These are phyloP conservation scores for Phytophthora lateralis DNA, from an alignment of 352 stramenopile genomes.

Conservation along the genomic window DNA sequence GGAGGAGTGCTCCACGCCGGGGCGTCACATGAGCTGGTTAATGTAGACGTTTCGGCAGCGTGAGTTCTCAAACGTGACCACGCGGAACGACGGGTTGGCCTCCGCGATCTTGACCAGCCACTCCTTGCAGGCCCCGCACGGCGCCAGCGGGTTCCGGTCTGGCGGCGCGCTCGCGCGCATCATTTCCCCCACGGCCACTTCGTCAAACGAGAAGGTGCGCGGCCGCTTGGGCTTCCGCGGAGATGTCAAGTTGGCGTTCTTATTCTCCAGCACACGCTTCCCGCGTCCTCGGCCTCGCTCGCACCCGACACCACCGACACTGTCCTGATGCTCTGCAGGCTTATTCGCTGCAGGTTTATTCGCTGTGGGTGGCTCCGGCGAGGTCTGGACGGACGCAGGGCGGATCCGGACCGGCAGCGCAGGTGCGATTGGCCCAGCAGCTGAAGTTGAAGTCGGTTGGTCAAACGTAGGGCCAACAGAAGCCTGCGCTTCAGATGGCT, in stretches of 20 bases:
- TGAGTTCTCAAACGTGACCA: conserved; percentile 97
- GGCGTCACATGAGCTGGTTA: conserved; percentile 70
- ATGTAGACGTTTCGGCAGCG: conserved; percentile 94
- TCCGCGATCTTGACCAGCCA: conserved; percentile 99
- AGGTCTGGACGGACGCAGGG: conserved; percentile 17
- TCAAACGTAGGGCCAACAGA: conserved; percentile 15
- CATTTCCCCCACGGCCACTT: conserved; percentile 56
- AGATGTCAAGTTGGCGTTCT: conserved; percentile 39
- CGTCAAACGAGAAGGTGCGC: conserved; percentile 83
- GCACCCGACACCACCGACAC: background rate
- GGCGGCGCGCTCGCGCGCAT: conserved; percentile 37
- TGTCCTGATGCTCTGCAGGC: background rate
- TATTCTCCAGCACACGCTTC: conserved; percentile 34
- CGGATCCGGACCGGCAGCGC: conserved; percentile 22
- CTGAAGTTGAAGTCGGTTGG: conserved; percentile 38
- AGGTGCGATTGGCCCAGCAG: conserved; percentile 11
- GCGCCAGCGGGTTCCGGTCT: conserved; percentile 96
- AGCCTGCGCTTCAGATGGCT: conserved; percentile 18
- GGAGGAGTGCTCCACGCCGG: conserved; percentile 8
- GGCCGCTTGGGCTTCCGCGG: conserved; percentile 81
- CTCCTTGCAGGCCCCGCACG: conserved; percentile 98
- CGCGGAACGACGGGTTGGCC: conserved; percentile 96
- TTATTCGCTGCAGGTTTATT: conserved; percentile 1
- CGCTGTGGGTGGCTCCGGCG: background rate
- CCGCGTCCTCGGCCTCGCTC: conserved; percentile 16